Evolutionary conservation across 129 eudicot genomes (phyloP).

Genomic region (Pseudognaphalium luteoalbum): DNA sequence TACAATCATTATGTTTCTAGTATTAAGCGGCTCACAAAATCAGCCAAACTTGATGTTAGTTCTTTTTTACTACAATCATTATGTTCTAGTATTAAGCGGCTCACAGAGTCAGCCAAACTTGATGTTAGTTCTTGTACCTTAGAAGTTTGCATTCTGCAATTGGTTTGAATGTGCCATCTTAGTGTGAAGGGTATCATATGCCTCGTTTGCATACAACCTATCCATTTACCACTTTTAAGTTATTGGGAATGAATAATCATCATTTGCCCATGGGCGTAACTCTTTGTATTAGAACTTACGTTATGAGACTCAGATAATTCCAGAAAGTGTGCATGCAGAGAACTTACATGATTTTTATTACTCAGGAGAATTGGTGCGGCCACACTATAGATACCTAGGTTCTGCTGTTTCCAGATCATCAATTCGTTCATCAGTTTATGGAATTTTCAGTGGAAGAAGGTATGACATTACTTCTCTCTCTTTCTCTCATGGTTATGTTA

Average conservation of each 20-base stretch:
- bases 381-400: slow-evolving; percentile 54
- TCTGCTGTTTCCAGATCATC: slow-evolving; percentile 57
- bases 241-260: neutral
- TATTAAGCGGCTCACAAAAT: neutral
- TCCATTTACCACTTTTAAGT: neutral
- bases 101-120: neutral
- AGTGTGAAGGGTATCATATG: neutral
- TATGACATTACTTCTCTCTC: slow-evolving; percentile 5
- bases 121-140: neutral
- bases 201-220: neutral
- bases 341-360: slow-evolving; percentile 1
- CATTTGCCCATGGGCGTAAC: neutral
- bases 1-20: neutral
- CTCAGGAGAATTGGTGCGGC: slow-evolving; percentile 72
- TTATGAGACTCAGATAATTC: neutral
- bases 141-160: neutral
- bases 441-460: slow-evolving; percentile 90
- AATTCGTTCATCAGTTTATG: slow-evolving; percentile 60
- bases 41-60: neutral
- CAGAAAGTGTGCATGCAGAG: neutral
- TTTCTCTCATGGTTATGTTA: neutral
- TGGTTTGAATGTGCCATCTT: neutral
- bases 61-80: neutral
- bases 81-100: neutral
- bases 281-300: neutral